Conservation (phyloP, 2,329 filamentous ascomycete genomes). For the Penicillium paneum region DNA sequence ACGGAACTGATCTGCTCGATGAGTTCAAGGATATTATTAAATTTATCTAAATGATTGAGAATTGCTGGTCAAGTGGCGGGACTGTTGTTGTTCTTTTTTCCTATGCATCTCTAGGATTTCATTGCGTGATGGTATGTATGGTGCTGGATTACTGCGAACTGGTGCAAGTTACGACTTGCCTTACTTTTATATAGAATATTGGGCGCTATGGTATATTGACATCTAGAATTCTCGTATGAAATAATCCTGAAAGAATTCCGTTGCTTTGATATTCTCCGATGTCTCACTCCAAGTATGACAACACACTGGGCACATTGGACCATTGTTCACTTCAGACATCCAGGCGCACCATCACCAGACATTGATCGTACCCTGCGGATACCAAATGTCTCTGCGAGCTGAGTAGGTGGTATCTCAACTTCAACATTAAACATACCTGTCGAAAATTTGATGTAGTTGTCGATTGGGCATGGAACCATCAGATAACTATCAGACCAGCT, state of each 20-base stretch:
- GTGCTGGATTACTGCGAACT: neutral
- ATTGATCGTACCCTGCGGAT: too few relatives aligned
- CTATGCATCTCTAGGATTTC: neutral
- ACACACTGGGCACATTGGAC: neutral
- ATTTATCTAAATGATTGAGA: slow-evolving; percentile 16
- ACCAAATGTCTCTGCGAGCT: too few relatives aligned
- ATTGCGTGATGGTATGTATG: neutral
- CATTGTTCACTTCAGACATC: neutral
- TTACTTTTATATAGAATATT: slow-evolving; percentile 1
- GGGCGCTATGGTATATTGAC: neutral
- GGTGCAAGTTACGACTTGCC: neutral
- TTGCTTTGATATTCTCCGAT: neutral
- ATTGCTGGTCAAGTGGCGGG: neutral
- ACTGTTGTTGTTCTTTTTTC: neutral
- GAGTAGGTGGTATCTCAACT: too few relatives aligned
- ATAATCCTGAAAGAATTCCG: neutral
- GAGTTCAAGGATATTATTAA: slow-evolving; percentile 43
- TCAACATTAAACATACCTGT: too few relatives aligned
- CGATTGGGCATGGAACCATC: too few relatives aligned
- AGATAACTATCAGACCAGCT: too few relatives aligned
- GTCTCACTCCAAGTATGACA: neutral
- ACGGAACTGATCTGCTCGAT: slow-evolving; percentile 38
- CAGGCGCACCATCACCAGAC: too few relatives aligned
- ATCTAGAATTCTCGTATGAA: neutral
- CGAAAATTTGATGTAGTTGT: too few relatives aligned